Base-by-base conservation (phyloP, 169 alveolate genomes). In the Besnoitia besnoiti region DNA sequence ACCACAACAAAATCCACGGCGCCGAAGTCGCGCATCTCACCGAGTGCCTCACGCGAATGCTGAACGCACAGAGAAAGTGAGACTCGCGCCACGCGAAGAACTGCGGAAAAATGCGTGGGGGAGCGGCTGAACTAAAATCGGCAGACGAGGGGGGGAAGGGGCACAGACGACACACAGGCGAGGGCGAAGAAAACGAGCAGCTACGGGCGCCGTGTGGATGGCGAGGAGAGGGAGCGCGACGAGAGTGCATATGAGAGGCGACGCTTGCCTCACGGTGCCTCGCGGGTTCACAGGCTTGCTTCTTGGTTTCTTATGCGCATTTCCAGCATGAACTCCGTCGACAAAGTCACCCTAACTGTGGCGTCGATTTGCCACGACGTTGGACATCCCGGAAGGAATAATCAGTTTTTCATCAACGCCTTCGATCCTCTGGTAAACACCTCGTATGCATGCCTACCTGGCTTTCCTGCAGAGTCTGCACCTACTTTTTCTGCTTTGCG, bases 301-400 rank as follows among this genome's bases (percentile, higher is more conserved):
- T 8, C 42, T n/a, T 67, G 7, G 39, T 67, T 67, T 67, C 39
- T 67, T 12, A 51, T 51, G 12, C n/a, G 21, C 62, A 21, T 73
- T 50, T 12, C 0, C 55, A 80, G 91, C 39, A 82, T 91, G 76
- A 46, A 80, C 49, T 61, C 91, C 10, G 33, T 84, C 39, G 97
- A 94, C 44, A 47, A 91, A 40, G 73, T 94, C 47, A 90, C 96
- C 30, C 76, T 95, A 21, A 91, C 94, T 30, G 67, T 98, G 19
- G 99, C 99, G 14, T 93, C 99, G 24, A 73, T 98, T 40, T 98
- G 98, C 39, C 99, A 98, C 92, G 99, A 98, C 85, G 98, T 97
- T n/a, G 99, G 99, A 0, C 99, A 98, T 85, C 98, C 98, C 24
- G 99, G 98, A 4, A 95, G 97, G 94, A 98, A 97, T 51, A 98